phyloP scores from a whole-genome alignment of 306 rosid species.

The Rosa persica region DNA sequence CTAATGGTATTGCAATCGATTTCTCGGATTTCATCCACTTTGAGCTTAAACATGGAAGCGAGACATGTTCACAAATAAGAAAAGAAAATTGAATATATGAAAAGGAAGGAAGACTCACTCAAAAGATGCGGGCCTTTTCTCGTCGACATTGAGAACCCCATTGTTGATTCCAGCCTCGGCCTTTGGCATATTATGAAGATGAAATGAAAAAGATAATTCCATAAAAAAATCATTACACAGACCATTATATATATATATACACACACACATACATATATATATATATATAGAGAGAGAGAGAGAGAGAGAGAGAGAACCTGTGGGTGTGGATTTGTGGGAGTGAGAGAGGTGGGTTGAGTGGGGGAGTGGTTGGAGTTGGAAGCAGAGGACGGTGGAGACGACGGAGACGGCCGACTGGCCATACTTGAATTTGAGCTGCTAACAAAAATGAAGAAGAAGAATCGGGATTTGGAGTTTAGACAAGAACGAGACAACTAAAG shows the following conservation, averaged over 20 bases:
- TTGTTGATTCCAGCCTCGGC: conserved; percentile 43
- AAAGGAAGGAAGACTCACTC: conserved; percentile 36
- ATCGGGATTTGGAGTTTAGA: not conserved
- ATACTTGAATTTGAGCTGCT: conserved; percentile 19
- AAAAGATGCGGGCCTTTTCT: conserved; percentile 36
- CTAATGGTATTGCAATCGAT: not conserved
- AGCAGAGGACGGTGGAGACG: conserved; percentile 39
- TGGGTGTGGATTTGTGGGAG: conserved; percentile 25
- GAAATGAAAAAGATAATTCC: conserved; percentile 13
- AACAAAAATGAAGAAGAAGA: not conserved
- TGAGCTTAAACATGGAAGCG: not conserved
- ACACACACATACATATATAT: not conserved
- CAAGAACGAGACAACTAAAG: not conserved
- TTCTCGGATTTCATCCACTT: not conserved
- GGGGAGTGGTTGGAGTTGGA: conserved; percentile 45
- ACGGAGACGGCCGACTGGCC: conserved; percentile 44
- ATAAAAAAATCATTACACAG: conserved; percentile 21
- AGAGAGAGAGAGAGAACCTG: conserved; percentile 39
- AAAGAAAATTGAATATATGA: not conserved
- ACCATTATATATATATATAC: not conserved
- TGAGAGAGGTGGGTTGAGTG: conserved; percentile 31
- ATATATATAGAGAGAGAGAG: not conserved
- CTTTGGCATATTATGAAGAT: conserved; percentile 31
- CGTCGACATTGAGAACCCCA: conserved; percentile 38
- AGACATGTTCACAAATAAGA: not conserved